Percentiles rank a stretch among this genome's conserved stretches.
phyloP scores from a whole-genome alignment of 108 stramenopile genomes.

The Epipyxis sp. region DNA sequence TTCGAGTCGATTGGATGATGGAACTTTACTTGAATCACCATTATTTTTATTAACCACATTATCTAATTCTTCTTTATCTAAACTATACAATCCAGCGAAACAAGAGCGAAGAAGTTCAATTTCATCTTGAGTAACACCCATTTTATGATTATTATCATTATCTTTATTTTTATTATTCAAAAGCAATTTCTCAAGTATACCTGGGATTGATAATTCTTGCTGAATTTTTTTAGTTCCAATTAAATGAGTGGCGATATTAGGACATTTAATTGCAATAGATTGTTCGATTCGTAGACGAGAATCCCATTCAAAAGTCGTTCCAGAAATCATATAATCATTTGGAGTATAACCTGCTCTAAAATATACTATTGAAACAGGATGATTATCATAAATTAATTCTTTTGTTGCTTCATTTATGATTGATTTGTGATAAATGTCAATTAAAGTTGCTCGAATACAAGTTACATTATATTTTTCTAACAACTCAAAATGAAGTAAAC shows the following conservation, averaged over 20 bases:
- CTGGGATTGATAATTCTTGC: conserved; percentile 78
- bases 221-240: conserved; percentile 97
- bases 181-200: conserved; percentile 74
- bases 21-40: conserved; percentile 62
- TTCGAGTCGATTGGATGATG: conserved; percentile 59
- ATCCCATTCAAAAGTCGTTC: conserved; percentile 73
- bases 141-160: no score
- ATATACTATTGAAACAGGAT: conserved; percentile 71
- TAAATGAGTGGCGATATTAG: conserved; percentile 83
- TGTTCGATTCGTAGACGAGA: conserved; percentile 74
- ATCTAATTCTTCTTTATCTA: no score
- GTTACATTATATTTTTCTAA: no score
- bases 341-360: conserved; percentile 94
- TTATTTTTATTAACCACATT: no score
- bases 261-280: conserved; percentile 86
- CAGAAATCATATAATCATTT: conserved; percentile 87
- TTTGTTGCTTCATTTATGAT: no score
- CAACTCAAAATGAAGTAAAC: no score
- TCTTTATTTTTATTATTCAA: no score
- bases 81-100: conserved; percentile 73
- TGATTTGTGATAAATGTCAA: no score
- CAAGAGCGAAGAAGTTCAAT: conserved; percentile 51
- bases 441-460: no score
- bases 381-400: no score
- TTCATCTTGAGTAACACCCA: conserved; percentile 7